A percentile compares a stretch with the other conserved stretches of the same genome.
Evolutionary conservation across 345 rosid species (phyloP).

Genomic region (Toxicodendron radicans): DNA sequence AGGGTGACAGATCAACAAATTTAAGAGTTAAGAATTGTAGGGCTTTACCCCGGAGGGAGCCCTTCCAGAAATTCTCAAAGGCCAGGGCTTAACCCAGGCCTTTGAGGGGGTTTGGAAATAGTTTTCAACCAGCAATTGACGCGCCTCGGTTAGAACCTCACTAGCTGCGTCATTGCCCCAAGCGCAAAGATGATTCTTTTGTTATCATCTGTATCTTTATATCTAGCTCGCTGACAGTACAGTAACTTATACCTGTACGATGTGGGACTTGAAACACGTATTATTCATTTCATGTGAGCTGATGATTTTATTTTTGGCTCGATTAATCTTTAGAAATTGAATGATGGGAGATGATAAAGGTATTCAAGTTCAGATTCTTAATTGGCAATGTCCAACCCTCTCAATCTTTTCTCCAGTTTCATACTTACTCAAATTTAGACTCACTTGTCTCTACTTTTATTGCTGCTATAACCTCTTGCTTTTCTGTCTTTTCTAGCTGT

Average conservation of each 20-base stretch:
- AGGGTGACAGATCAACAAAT: too few species aligned
- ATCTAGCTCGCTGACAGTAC: neutral
- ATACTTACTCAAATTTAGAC: constrained; percentile 28
- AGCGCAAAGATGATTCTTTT: neutral
- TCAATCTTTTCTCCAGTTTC: constrained; percentile 17
- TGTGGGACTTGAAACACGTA: constrained; percentile 6
- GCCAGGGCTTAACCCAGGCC: constrained; percentile 41
- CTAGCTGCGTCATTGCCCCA: constrained; percentile 49
- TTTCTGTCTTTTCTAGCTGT: constrained; percentile 34
- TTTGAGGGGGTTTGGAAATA: constrained; percentile 45
- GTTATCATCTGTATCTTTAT: rapidly evolving
- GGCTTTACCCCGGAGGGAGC: constrained; percentile 31
- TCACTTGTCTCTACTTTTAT: constrained; percentile 49
- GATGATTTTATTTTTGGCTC: neutral
- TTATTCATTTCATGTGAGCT: too few species aligned
- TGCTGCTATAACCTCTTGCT: constrained; percentile 38
- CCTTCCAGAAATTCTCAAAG: constrained; percentile 51
- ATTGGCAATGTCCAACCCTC: constrained; percentile 7
- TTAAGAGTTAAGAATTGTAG: neutral
- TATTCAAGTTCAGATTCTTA: neutral
- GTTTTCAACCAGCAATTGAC: constrained; percentile 53
- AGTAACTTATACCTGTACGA: neutral
- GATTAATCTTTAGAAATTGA: neutral
- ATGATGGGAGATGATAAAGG: constrained; percentile 29
- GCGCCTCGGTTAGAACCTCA: constrained; percentile 46